Base-by-base conservation (phyloP, 768 basidiomycete genomes). In the Xerocomellus amylosporus region DNA sequence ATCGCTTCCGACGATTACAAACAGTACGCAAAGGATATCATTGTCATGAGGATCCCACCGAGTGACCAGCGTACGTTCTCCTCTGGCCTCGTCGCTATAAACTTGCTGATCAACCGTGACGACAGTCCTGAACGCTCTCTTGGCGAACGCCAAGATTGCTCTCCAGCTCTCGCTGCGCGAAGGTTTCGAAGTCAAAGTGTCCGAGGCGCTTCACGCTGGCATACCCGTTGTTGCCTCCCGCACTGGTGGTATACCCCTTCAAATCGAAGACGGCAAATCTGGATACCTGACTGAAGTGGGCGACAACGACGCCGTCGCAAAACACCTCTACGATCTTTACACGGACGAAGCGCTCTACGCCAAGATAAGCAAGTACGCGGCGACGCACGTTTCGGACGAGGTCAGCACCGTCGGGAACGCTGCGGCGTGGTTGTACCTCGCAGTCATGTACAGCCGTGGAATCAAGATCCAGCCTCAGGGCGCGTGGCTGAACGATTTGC, bases 121-220 rank as follows among this genome's bases (percentile, higher is more conserved):
- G 42, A 46, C 64, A 86, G 88, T 96, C 47, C 79, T 98, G 55
- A 93, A 96, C 60, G 87, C 88, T 9, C 79, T 97, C 62, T 82
- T 97, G 82, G 85, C 88, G 49, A 95, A 94, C 61, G 81, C 90
- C 42, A 87, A 90, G 75, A 87, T 95, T 54, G 93, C 90, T 5
- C 81, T 93, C 46, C 95, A 98, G 71, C 84, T 98, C 42, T 93
- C 91, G 48, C 87, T 89, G 42, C 87, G 93, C 53, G 95, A 98
- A 74, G 95, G 95, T 28, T 98, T 97, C 74, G 95, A 98, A 67
- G 92, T 98, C 73, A 98, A 98, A 72, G 93, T 95, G 46, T 93
- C 92, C 44, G 92, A 96, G 74, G 92, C 90, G n/a, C 78, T 98
- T 49, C 90, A 95, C 71, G 85, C 91, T 30, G 89, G 89, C 56